These are phyloP conservation scores for Incumbomyces lentus DNA, from an alignment of 2,329 filamentous ascomycete species.

Conservation along the genomic window DNA sequence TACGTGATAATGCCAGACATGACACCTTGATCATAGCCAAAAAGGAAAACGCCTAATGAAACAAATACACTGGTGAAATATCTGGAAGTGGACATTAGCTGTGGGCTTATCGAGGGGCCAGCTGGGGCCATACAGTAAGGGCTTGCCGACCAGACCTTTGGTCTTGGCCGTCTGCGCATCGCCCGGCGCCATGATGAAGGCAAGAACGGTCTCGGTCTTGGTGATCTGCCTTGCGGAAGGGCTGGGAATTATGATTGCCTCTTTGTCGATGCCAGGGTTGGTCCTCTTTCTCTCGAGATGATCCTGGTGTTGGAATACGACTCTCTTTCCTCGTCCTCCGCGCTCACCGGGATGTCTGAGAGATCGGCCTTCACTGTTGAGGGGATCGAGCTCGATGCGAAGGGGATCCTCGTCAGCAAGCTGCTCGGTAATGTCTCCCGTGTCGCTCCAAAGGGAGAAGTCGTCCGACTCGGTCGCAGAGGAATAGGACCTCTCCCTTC, in stretches of 20 bases:
- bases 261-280: conserved; percentile 44
- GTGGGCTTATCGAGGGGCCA: neutral
- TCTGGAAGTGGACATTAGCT: conserved; percentile 38
- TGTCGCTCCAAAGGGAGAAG: conserved; percentile 84
- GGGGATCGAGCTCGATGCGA: conserved; percentile 52
- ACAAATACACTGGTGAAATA: conserved; percentile 85
- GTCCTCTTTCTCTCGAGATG: conserved; percentile 33
- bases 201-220: conserved; percentile 59
- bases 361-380: conserved; percentile 30
- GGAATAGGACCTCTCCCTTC: conserved; percentile 43
- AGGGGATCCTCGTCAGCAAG: conserved; percentile 73
- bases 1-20: conserved; percentile 63
- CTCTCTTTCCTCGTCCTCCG: conserved; percentile 21
- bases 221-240: conserved; percentile 54
- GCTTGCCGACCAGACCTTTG: conserved; percentile 90
- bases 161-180: conserved; percentile 58
- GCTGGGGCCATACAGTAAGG: conserved; percentile 60
- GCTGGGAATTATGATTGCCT: conserved; percentile 73
- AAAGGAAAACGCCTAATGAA: conserved; percentile 53
- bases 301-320: conserved; percentile 17
- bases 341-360: conserved; percentile 23
- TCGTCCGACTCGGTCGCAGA: conserved; percentile 47
- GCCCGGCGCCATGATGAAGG: conserved; percentile 73
- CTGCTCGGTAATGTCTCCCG: conserved; percentile 89
- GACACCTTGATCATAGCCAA: conserved; percentile 56